Base-by-base conservation (phyloP, 2,329 filamentous ascomycete genomes). In the Neonectria sp. region DNA sequence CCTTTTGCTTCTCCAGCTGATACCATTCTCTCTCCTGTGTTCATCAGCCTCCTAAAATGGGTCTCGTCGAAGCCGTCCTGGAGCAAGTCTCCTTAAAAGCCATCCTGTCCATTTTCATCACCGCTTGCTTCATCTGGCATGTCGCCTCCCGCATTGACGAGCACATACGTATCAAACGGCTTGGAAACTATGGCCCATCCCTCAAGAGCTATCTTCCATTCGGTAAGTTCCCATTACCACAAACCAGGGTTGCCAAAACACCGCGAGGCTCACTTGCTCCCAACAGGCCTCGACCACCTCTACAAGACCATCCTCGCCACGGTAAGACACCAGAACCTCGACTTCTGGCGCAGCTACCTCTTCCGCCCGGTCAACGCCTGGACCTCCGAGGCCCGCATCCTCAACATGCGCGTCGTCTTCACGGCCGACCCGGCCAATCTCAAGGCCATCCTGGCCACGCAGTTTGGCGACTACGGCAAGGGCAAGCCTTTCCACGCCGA, bases 351-450 rank as follows among this genome's bases (percentile, higher is more conserved):
- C 8, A 66, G 79, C 2, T 79, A 85, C 60, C 88, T 95, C 74
- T 74, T 73, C 21, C 55, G 70, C 9, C 79, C 80, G 17, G 75
- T 81, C 5, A 68, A 70, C 52, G 77, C 81, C 35, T 90, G 85
- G 72, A 95, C 93, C 0, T 81, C 86, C 45, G 93, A 95, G 80
- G 79, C 82, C 12, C 84, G 84, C 2, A 73, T 90, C 7, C 74
- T 89, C 2, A 86, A 87, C 55, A 78, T 82, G 55, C 89, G 93
- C n/a, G 79, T 92, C 25, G 79, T 97, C 66, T 86, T 96, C 76
- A 97, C 95, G 0, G 88, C 89, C 6, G 94, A 97, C 72, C 92
- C 93, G 0, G 94, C 97, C 76, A 97, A 97, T 77, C 92, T 97
- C 83, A 97, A 97, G 80, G 93, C 95, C 6, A 87, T 98, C 25